A percentile compares a stretch with the other conserved stretches of the same genome.
Evolutionary conservation across 2,329 filamentous ascomycete species (phyloP).

Genomic region (Fusarium hostae): DNA sequence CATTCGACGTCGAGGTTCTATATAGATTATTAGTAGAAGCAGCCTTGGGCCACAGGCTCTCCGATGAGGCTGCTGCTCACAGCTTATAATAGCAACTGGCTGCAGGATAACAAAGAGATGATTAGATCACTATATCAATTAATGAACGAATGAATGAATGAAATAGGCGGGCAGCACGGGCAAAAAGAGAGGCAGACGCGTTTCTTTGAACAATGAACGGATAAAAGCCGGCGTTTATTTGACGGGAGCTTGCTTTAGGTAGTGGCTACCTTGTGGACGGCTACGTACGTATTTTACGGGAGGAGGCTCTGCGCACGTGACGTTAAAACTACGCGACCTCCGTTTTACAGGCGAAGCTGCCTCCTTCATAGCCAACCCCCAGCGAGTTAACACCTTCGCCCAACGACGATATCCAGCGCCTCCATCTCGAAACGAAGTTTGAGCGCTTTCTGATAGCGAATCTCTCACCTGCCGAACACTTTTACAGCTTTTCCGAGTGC

Average conservation of each 20-base stretch:
- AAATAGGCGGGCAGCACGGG: constrained; percentile 25
- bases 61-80: constrained; percentile 14
- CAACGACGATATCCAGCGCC: constrained; percentile 41
- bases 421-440: constrained; percentile 36
- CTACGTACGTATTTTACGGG: neutral
- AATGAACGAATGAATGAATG: constrained; percentile 4
- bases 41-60: constrained; percentile 7
- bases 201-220: constrained; percentile 30
- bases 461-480: constrained; percentile 1
- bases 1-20: constrained; percentile 30
- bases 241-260: neutral
- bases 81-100: constrained; percentile 11
- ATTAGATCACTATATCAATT: neutral
- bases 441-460: constrained; percentile 17
- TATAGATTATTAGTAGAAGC: constrained; percentile 24
- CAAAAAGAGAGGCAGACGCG: constrained; percentile 37
- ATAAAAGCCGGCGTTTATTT: constrained; percentile 41
- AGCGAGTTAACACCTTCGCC: constrained; percentile 41
- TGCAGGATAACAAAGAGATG: neutral
- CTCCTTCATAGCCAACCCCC: constrained; percentile 43
- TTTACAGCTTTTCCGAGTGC: constrained; percentile 26
- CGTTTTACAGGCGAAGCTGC: constrained; percentile 47
- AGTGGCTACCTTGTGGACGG: neutral
- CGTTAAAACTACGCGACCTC: constrained; percentile 55
- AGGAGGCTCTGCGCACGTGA: constrained; percentile 53